These are phyloP conservation scores for Ganoderma boninense DNA, from an alignment of 1,284 basidiomycete species.

Conservation along the genomic window DNA sequence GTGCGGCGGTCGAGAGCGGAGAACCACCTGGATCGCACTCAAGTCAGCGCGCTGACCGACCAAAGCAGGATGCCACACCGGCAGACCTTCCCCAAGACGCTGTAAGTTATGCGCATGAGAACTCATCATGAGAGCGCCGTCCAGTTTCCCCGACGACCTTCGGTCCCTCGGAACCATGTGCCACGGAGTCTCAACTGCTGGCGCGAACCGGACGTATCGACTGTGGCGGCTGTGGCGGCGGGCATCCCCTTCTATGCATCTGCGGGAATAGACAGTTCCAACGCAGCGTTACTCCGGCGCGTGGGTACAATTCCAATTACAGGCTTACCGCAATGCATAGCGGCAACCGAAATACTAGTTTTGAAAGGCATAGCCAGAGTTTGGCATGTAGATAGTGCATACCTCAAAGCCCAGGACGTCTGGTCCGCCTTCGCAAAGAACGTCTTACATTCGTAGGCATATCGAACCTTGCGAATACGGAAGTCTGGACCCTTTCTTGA, in stretches of 20 bases:
- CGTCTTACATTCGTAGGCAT: neutral
- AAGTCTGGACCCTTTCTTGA: neutral
- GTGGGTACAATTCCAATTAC: neutral
- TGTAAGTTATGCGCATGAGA: constrained; percentile 16
- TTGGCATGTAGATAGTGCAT: neutral
- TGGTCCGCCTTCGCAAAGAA: neutral
- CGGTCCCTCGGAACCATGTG: constrained; percentile 18
- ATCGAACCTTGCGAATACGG: neutral
- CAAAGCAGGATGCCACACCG: constrained; percentile 5
- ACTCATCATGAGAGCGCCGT: constrained; percentile 13
- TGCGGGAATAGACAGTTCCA: neutral
- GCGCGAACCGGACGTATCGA: neutral
- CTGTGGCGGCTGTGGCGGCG: constrained; percentile 1
- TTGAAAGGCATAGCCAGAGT: neutral
- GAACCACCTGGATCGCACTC: constrained; percentile 12
- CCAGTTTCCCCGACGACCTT: constrained; percentile 24
- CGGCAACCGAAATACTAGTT: neutral
- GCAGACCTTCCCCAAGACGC: neutral
- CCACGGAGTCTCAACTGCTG: neutral
- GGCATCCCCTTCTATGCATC: neutral
- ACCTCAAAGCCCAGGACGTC: neutral
- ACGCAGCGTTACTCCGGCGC: neutral
- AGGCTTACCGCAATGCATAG: neutral
- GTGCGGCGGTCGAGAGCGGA: constrained; percentile 15
- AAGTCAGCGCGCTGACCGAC: constrained; percentile 17